A percentile compares a stretch with the other conserved stretches of the same genome.
Conservation (phyloP, 2,329 filamentous ascomycete species). For the Pyrenophora graminea region DNA sequence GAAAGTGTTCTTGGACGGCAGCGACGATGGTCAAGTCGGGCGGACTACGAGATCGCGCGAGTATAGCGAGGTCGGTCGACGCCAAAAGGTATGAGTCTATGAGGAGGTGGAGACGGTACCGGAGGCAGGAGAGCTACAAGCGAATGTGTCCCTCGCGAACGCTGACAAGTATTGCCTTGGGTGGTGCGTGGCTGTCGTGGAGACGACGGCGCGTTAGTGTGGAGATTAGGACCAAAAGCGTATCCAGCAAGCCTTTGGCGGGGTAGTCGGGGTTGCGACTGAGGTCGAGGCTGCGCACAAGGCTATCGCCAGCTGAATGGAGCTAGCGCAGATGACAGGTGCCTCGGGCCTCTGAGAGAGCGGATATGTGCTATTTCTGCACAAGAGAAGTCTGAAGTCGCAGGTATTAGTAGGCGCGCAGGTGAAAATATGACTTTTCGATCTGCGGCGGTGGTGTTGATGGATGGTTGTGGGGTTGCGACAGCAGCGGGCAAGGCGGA, state of each 20-base stretch:
- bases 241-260: slow-evolving; percentile 51
- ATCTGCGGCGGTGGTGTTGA: slow-evolving; percentile 34
- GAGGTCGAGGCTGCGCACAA: slow-evolving; percentile 32
- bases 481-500: slow-evolving; percentile 35
- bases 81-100: slow-evolving; percentile 23
- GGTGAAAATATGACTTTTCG: slow-evolving; percentile 30
- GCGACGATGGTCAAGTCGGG: slow-evolving; percentile 34
- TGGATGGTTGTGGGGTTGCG: slow-evolving; percentile 31
- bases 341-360: slow-evolving; percentile 35
- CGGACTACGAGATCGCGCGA: slow-evolving; percentile 39
- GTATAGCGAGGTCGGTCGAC: slow-evolving; percentile 40
- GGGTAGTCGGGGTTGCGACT: slow-evolving; percentile 29
- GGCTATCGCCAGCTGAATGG: slow-evolving; percentile 32
- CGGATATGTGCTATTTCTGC: slow-evolving; percentile 33
- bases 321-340: slow-evolving; percentile 40
- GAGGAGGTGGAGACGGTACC: slow-evolving; percentile 51
- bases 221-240: slow-evolving; percentile 45
- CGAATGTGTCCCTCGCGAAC: slow-evolving; percentile 89
- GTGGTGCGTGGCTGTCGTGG: slow-evolving; percentile 27
- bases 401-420: slow-evolving; percentile 41
- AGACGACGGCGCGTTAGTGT: slow-evolving; percentile 33
- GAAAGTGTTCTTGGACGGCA: slow-evolving; percentile 34
- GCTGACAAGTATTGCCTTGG: slow-evolving; percentile 47
- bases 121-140: slow-evolving; percentile 90
- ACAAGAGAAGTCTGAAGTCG: slow-evolving; percentile 27